A percentile compares a stretch with the other conserved stretches of the same genome.
Conservation (phyloP, 2,329 filamentous ascomycete species). For the Neonectria neomacrospora region DNA sequence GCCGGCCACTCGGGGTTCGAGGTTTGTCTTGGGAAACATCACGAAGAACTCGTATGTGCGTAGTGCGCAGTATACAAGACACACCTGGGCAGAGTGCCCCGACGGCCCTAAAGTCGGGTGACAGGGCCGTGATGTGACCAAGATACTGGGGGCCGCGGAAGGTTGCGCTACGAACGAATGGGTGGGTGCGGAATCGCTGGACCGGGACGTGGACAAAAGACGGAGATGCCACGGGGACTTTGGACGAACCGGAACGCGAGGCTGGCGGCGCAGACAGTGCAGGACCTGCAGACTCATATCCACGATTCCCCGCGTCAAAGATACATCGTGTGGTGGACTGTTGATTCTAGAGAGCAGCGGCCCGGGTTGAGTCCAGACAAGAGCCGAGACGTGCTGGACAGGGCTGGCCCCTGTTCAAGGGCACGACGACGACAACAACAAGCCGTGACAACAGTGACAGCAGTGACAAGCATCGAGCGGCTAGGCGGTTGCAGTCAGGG, state of each 20-base stretch:
- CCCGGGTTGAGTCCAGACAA: slow-evolving; percentile 26
- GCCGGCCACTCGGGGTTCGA: slow-evolving; percentile 6
- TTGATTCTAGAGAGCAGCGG: slow-evolving; percentile 18
- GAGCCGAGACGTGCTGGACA: slow-evolving; percentile 28
- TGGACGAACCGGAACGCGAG: slow-evolving; percentile 24
- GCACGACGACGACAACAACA: slow-evolving; percentile 19
- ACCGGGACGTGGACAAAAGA: background rate
- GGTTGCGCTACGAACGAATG: background rate
- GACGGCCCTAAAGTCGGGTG: slow-evolving; percentile 1
- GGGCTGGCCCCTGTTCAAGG: slow-evolving; percentile 33
- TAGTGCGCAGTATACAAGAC: background rate
- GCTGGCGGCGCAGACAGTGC: slow-evolving; percentile 15
- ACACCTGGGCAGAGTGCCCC: background rate
- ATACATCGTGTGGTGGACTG: slow-evolving; percentile 32
- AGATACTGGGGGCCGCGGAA: slow-evolving; percentile 5
- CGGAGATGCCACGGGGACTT: slow-evolving; percentile 13
- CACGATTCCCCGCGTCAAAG: slow-evolving; percentile 38
- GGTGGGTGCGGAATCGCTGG: slow-evolving; percentile 8
- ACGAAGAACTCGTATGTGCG: slow-evolving; percentile 1
- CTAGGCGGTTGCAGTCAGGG: slow-evolving; percentile 30
- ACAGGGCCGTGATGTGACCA: slow-evolving; percentile 10
- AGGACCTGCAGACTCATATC: slow-evolving; percentile 23
- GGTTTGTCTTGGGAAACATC: background rate
- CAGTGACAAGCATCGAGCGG: background rate
- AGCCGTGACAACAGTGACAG: background rate